Conservation (phyloP, 2,329 filamentous ascomycete genomes). For the Plenodomus biglobosus region DNA sequence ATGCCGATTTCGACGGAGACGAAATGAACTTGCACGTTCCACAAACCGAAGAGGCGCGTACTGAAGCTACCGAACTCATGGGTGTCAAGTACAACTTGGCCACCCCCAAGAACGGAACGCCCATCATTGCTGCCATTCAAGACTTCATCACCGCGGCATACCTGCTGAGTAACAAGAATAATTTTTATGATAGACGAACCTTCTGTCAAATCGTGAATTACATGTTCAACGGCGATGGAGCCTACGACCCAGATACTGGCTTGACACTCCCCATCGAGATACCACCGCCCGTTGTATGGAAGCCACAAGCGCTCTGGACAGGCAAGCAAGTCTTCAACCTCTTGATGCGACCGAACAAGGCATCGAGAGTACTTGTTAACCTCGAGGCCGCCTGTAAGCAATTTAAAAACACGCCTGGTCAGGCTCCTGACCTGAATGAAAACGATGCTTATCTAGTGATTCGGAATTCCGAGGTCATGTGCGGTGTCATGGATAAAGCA, state of each 20-base stretch:
- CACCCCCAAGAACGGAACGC: constrained; percentile 96
- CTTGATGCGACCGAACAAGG: constrained; percentile 82
- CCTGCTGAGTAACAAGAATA: constrained; percentile 86
- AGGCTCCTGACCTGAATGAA: constrained; percentile 74
- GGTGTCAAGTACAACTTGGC: constrained; percentile 95
- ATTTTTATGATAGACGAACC: constrained; percentile 83
- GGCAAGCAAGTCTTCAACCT: constrained; percentile 96
- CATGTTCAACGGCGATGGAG: constrained; percentile 77
- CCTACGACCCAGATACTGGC: constrained; percentile 51
- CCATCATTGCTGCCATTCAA: constrained; percentile 97
- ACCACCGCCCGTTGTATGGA: constrained; percentile 82
- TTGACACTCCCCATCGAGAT: constrained; percentile 70
- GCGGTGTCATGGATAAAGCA: constrained; percentile 95
- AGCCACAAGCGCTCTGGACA: constrained; percentile 87
- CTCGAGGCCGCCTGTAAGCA: constrained; percentile 89
- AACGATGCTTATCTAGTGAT: constrained; percentile 86
- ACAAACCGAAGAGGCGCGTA: constrained; percentile 93
- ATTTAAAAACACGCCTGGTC: constrained; percentile 65
- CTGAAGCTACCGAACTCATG: constrained; percentile 95
- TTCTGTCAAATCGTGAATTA: constrained; percentile 91
- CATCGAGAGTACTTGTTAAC: constrained; percentile 83
- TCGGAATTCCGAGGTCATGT: constrained; percentile 96
- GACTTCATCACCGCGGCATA: constrained; percentile 98
- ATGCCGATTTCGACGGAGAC: constrained; percentile 97
- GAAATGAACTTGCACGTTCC: constrained; percentile 99